A percentile compares a stretch with the other conserved stretches of the same genome.
Conservation (phyloP, 2,329 filamentous ascomycete species). For the Teratosphaeria pseudoeucalypti region DNA sequence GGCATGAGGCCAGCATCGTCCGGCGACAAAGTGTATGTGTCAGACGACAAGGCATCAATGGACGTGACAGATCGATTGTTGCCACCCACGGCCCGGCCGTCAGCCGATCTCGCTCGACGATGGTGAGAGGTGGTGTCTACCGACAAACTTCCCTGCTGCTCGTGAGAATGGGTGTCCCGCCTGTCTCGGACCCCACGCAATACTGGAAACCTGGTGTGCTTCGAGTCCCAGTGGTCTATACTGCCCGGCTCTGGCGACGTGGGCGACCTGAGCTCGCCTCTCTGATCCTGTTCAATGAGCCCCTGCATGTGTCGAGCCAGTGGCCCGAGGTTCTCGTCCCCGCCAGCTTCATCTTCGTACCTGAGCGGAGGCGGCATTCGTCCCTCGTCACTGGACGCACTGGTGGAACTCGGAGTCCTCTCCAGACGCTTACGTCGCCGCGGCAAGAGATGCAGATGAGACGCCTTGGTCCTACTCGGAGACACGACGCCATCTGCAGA, state of each 20-base stretch:
- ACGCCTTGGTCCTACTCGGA: neutral
- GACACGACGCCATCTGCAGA: neutral
- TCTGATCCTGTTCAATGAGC: conserved; percentile 34
- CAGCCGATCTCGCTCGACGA: conserved; percentile 13
- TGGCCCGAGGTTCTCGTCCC: conserved; percentile 36
- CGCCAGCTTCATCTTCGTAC: conserved; percentile 30
- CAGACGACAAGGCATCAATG: neutral
- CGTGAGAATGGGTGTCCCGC: conserved; percentile 5
- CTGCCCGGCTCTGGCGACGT: conserved; percentile 26
- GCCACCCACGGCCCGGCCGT: conserved; percentile 8
- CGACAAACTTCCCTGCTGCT: conserved; percentile 11
- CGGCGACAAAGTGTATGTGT: conserved; percentile 8
- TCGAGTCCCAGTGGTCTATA: conserved; percentile 30
- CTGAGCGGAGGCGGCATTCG: conserved; percentile 36
- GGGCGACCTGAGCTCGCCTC: conserved; percentile 23
- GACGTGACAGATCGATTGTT: neutral
- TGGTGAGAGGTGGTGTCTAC: conserved; percentile 8
- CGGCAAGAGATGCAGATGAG: neutral
- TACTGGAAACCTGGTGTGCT: conserved; percentile 14
- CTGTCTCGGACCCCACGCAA: neutral
- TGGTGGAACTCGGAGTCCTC: conserved; percentile 17
- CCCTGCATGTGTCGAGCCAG: conserved; percentile 35
- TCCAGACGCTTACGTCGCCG: conserved; percentile 10
- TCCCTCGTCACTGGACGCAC: conserved; percentile 21
- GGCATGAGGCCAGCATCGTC: neutral